Conservation (phyloP, 257 asterid species). For the Osmanthus fragrans region DNA sequence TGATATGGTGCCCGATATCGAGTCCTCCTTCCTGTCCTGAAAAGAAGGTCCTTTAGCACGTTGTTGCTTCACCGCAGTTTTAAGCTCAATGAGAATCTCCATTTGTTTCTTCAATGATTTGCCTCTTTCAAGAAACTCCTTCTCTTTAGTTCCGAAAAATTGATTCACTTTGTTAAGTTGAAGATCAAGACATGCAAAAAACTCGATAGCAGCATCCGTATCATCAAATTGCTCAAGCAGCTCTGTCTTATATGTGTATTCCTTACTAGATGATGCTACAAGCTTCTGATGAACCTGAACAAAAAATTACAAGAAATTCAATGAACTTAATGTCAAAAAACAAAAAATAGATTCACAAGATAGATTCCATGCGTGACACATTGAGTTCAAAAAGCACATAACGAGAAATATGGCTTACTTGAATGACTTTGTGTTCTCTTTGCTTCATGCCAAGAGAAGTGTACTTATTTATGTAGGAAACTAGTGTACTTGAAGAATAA, state of each 20-base stretch:
- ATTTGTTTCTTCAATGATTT: constrained; percentile 73
- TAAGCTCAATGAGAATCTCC: constrained; percentile 75
- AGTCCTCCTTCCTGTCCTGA: constrained; percentile 51
- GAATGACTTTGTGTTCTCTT: constrained; percentile 53
- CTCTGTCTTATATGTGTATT: constrained; percentile 75
- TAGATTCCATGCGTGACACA: not conserved
- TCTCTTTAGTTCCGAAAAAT: constrained; percentile 67
- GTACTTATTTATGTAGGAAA: constrained; percentile 40
- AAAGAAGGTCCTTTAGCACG: constrained; percentile 38
- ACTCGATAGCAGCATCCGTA: constrained; percentile 64
- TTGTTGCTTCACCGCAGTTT: constrained; percentile 45
- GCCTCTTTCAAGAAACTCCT: constrained; percentile 81
- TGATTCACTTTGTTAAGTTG: constrained; percentile 93
- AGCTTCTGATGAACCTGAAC: constrained; percentile 69
- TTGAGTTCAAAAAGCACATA: not conserved
- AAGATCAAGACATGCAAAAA: constrained; percentile 65
- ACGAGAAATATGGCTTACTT: constrained; percentile 36
- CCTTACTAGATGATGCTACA: constrained; percentile 46
- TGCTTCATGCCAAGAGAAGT: constrained; percentile 41
- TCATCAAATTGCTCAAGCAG: constrained; percentile 70
- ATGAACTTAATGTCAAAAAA: not conserved
- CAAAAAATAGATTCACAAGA: not conserved
- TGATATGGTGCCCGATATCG: constrained; percentile 74
- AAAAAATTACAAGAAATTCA: not conserved
- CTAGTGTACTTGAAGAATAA: constrained; percentile 22